Evolutionary conservation across 2,329 filamentous ascomycete genomes (phyloP), one percentile per base, ranked within the genome.

Genomic region (Endocalyx cinctus): DNA sequence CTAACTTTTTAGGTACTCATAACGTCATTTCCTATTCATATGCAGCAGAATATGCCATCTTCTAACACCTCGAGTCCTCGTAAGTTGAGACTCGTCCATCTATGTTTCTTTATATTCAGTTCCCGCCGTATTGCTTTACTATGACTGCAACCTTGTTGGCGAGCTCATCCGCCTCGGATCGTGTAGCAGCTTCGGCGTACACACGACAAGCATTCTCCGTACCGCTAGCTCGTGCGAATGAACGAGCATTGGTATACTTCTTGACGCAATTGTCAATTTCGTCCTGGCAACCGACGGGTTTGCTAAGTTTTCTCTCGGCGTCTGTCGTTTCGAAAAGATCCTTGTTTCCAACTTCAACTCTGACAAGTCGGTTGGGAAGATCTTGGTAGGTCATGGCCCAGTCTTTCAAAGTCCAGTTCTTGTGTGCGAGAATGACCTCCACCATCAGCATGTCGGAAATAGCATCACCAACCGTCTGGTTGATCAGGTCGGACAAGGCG

Each of bases 191-290:
- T 65, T 98, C 92, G 6, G 90, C 90, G 56, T 98, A 98, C 14
- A 98, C 89, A 42, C 92, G 78, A 50, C 95, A 89, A 3, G 88
- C 90, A 60, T 98, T 94, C 62, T 98, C 92, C 0, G 92, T 98
- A 18, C 92, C 92, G 46, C 84, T 92, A 23, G 92, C 88, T 50
- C 92, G 82, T 6, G 88, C 92, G 60, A 98, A 98, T 31, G 85
- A 82, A 45, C 92, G 78, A 3, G 87, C 92, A 51, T 85, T 84
- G 53, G 85, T 86, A 64, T 94, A 96, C 62, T 95, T 95, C 55
- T 82, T 83, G 41, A 96, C 89, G 39, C 85, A 72, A 41, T 79
- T 77, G 62, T 97, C 89, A 48, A 98, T 96, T 58, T 87, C 79
- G 13, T 77, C 74, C 64, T 98, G 92, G 17, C 85, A 74, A 31